Evolutionary conservation across 768 basidiomycete genomes (phyloP).

Genomic region (Amyloporia xantha): DNA sequence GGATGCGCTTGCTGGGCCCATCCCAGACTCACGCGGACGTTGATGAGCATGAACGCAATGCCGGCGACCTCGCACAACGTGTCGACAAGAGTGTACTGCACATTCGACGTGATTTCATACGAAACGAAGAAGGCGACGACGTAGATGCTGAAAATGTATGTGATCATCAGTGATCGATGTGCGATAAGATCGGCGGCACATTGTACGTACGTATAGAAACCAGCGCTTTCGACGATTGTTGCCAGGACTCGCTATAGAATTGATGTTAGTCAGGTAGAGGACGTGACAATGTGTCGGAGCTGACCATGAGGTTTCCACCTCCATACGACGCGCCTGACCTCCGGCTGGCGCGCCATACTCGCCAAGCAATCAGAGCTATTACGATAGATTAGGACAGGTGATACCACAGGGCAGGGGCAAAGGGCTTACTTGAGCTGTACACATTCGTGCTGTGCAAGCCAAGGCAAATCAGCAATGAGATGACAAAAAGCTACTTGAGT

Average conservation of each 20-base stretch:
- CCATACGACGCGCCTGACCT: not conserved
- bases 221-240: not conserved
- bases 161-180: not conserved
- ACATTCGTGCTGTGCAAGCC: not conserved
- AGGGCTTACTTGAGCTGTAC: not conserved
- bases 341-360: not conserved
- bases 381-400: not conserved
- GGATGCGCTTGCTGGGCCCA: not conserved
- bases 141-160: not conserved
- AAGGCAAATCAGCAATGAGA: not conserved
- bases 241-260: not conserved
- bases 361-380: not conserved
- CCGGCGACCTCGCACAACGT: constrained; percentile 1
- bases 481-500: not conserved
- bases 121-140: not conserved
- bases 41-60: constrained; percentile 12
- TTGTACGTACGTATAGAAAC: not conserved
- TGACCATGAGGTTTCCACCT: not conserved
- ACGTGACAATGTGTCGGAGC: not conserved
- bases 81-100: not conserved
- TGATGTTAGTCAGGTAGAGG: not conserved
- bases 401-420: not conserved
- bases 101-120: not conserved
- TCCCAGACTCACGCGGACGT: constrained; percentile 12
- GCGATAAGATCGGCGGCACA: not conserved